Base-by-base conservation (phyloP, 139 green algal species). In the Picochlorum sp. region DNA sequence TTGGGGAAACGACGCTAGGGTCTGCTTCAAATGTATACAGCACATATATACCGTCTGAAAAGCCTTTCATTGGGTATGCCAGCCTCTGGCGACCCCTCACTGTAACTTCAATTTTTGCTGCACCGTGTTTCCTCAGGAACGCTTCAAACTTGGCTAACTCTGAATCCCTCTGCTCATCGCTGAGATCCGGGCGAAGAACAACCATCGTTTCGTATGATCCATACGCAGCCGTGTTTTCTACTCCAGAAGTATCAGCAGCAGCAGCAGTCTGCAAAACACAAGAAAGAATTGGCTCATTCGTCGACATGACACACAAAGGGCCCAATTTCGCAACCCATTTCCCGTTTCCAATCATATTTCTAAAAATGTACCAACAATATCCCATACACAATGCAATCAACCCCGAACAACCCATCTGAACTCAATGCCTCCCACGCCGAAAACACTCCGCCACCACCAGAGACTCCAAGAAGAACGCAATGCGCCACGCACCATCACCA, bases 61-160 rank as follows among this genome's bases (percentile, higher is more conserved):
- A 75, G 25, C 79, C 56, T 64, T 91, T 86, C 43, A 95, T 94
- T 44, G 82, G 86, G 69, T 95, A 95, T 3, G 87, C 84, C 66
- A 95, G 73, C 36, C 74, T 71, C 50, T 77, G 77, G 16, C 76
- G 54, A 5, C 66, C 67, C 25, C 78, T 66, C 5, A 94, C 75
- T 18, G 86, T 69, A 13, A 78, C 81, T 18, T 77, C 79, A 56
- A 95, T 82, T 37, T 85, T 51, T 41, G 67, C 50, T 61, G 70
- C 81, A 35, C 72, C 63, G 74, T 90, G 66, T 62, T 87, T 86
- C 63, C 87, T 89, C 41, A 95, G 55, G 72, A 87, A 93, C 0
- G 86, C 84, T 70, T 95, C 85, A 63, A 95, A 95, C 73, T 89
- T 90, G 26, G 87, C 87, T 32, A 95, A 74, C 72, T 95, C 84